Conservation (phyloP, 2,329 filamentous ascomycete species). For the Aspergillus fumigatiaffinis region DNA sequence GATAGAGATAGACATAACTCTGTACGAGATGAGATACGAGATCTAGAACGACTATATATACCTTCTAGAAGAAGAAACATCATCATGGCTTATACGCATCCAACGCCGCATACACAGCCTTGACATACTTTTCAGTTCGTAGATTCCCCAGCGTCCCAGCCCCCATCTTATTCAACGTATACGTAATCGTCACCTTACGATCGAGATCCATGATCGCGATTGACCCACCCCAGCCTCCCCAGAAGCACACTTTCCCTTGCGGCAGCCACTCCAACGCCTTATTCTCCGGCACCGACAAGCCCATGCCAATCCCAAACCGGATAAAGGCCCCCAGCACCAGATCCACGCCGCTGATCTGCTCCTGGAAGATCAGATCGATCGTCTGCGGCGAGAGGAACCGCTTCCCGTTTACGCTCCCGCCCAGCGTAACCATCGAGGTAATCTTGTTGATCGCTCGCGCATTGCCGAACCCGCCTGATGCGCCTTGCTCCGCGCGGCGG, state of each 20-base stretch:
- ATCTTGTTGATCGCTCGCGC: constrained; percentile 42
- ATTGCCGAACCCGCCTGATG: constrained; percentile 46
- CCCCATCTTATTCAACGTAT: constrained; percentile 47
- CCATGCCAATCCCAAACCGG: constrained; percentile 44
- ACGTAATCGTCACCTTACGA: constrained; percentile 40
- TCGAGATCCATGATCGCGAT: constrained; percentile 44
- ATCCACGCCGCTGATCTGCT: constrained; percentile 43
- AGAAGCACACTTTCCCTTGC: constrained; percentile 35
- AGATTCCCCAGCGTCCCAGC: constrained; percentile 26
- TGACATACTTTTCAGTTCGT: constrained; percentile 26
- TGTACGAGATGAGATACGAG: no score
- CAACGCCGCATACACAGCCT: constrained; percentile 27
- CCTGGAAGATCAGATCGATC: constrained; percentile 44
- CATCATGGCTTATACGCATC: neutral
- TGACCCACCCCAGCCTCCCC: constrained; percentile 48
- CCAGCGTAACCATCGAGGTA: constrained; percentile 35
- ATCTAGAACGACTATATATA: neutral
- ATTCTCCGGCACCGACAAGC: constrained; percentile 28
- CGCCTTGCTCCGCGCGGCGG: constrained; percentile 40
- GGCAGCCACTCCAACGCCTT: constrained; percentile 22
- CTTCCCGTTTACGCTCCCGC: constrained; percentile 30
- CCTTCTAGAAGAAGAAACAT: no score
- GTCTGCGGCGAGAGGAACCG: constrained; percentile 41
- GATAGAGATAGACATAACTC: no score
- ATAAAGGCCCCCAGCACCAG: constrained; percentile 32